Conservation (phyloP, 2,329 filamentous ascomycete genomes). For the Phialophora expanda region DNA sequence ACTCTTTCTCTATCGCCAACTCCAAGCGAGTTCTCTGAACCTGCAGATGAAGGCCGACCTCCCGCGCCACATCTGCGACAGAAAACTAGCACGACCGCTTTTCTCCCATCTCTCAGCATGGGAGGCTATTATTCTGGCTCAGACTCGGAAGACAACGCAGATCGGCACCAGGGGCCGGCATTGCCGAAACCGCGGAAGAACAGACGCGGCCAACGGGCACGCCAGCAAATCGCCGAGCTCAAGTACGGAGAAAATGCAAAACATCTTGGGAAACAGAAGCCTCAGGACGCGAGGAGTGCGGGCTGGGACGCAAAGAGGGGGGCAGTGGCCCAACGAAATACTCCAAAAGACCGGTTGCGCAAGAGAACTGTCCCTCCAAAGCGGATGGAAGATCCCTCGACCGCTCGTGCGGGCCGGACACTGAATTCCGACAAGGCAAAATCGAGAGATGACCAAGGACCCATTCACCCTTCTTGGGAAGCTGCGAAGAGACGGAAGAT, state of each 20-base stretch:
- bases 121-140: conserved; percentile 68
- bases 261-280: conserved; percentile 56
- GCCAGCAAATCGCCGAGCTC: conserved; percentile 66
- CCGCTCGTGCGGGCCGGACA: conserved; percentile 2
- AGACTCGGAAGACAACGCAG: conserved; percentile 58
- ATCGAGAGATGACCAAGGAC: conserved; percentile 52
- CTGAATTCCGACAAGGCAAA: conserved; percentile 21
- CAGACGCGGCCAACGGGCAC: conserved; percentile 66
- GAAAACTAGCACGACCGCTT: conserved; percentile 52
- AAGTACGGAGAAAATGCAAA: conserved; percentile 65
- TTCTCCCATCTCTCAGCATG: conserved; percentile 66
- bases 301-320: conserved; percentile 66
- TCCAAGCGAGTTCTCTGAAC: conserved; percentile 16
- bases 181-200: conserved; percentile 56
- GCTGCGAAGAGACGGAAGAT: conserved; percentile 66
- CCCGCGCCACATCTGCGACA: not conserved
- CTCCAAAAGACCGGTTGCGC: conserved; percentile 11
- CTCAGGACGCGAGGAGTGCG: conserved; percentile 50
- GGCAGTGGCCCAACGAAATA: conserved; percentile 47
- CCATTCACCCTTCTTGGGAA: conserved; percentile 69
- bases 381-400: conserved; percentile 34
- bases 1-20: conserved; percentile 26
- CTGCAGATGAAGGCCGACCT: not conserved
- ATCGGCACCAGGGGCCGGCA: conserved; percentile 38
- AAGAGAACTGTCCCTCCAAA: conserved; percentile 33